Evolutionary conservation across 2,329 filamentous ascomycete genomes (phyloP), one percentile per base, ranked within the genome.

Genomic region (Ophiocordyceps camponoti-floridani): DNA sequence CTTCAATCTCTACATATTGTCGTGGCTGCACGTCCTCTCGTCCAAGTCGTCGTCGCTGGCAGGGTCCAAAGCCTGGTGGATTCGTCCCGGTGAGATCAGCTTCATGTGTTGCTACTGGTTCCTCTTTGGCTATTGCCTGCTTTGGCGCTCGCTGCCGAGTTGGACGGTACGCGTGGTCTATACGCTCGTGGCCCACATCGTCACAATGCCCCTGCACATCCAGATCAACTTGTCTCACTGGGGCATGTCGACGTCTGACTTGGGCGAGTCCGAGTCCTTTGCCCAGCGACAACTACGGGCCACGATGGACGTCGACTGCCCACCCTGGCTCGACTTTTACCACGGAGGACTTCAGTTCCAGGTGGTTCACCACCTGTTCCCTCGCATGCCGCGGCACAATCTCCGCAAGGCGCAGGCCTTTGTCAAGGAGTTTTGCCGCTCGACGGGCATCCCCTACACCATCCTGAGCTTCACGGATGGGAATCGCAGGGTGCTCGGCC

Each of bases 211-310:
- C 2, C 66, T 94, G 43, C 87, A 94, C 59, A 74, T 89, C 11
- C 87, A 94, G 59, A 94, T 94, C 58, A 93, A 86, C 0, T 73
- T 94, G 16, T 91, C 84, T 2, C 87, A 94, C 62, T 94, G 93
- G 61, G 84, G 84, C 51, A 94, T 94, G 87, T 88, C 84, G 53
- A 94, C 87, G 0, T 74, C 84, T 12, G 85, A 94, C 54, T 69
- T 94, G 12, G 88, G 88, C 0, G 77, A 82, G 1, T 69, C 79
- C 44, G 87, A 94, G 59, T 91, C 84, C 0, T 94, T 94, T 59
- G 78, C 87, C 1, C 86, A 94, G 62, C 84, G 81, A 60, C 91
- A 93, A 81, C 70, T 94, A 41, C 79, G 88, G 52, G 94, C 87
- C 1, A 94, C 87, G 12, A 94, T 94, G 86, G 86, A 94, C 50